Percentiles rank a stretch among this genome's conserved stretches.
phyloP scores from a whole-genome alignment of 805 yeast genomes.

The Candida quercuum region DNA sequence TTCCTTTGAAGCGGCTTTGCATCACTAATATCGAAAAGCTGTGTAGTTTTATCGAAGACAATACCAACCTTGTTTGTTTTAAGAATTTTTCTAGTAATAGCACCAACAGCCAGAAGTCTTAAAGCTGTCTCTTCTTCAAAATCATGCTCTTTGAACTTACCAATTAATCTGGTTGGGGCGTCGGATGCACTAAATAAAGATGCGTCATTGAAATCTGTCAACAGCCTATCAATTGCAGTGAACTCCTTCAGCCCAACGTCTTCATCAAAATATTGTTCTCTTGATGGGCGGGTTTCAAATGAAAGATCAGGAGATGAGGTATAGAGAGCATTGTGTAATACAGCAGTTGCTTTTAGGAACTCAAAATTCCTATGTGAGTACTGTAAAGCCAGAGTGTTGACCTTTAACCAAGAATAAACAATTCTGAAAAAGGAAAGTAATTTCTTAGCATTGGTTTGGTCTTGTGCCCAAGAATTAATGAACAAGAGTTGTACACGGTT shows the following conservation, averaged over 20 bases:
- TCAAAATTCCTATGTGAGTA: conserved; percentile 27
- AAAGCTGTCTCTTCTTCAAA: conserved; percentile 25
- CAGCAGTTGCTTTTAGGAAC: conserved; percentile 27
- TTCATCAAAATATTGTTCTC: conserved; percentile 55
- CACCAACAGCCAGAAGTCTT: conserved; percentile 30
- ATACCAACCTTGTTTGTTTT: conserved; percentile 25
- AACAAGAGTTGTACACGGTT: conserved; percentile 28
- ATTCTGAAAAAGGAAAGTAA: conserved; percentile 41
- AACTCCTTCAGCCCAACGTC: conserved; percentile 62
- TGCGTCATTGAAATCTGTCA: conserved; percentile 57
- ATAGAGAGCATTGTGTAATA: conserved; percentile 25
- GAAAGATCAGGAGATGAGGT: conserved; percentile 6
- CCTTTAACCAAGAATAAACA: conserved; percentile 52
- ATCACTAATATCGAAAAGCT: conserved; percentile 13
- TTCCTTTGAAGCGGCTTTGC: conserved; percentile 5
- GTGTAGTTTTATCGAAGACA: conserved; percentile 16
- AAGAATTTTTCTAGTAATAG: conserved; percentile 25
- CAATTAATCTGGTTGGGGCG: conserved; percentile 16
- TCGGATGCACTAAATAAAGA: conserved; percentile 12
- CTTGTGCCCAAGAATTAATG: conserved; percentile 25
- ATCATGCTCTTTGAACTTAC: conserved; percentile 23
- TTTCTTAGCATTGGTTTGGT: conserved; percentile 13
- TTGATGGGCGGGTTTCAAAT: conserved; percentile 32
- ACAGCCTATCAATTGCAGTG: conserved; percentile 44
- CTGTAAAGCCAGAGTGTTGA: conserved; percentile 37